Evolutionary conservation across 768 basidiomycete genomes (phyloP).

Genomic region (Auricularia cornea): DNA sequence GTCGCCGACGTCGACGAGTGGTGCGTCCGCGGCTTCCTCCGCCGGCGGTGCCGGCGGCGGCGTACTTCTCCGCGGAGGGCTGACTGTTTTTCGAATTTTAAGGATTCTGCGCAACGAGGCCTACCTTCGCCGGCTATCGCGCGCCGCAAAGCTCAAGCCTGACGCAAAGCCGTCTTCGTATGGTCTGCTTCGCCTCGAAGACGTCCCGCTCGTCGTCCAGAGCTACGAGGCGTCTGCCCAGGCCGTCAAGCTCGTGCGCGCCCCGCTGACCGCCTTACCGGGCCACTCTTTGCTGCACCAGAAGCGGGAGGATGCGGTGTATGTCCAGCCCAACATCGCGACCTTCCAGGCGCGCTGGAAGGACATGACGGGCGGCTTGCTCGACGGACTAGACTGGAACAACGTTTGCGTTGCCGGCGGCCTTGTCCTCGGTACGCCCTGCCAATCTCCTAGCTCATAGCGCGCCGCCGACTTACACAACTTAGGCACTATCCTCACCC

Average conservation of each 20-base stretch:
- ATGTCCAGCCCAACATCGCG: slow-evolving; percentile 2
- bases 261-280: background rate
- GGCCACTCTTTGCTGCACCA: slow-evolving; percentile 5
- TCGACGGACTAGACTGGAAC: slow-evolving; percentile 9
- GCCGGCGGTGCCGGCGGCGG: too few species aligned
- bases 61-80: background rate
- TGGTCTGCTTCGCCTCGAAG: background rate
- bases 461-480: too few species aligned
- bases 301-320: slow-evolving; percentile 1
- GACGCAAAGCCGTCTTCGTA: background rate
- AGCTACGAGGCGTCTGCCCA: background rate
- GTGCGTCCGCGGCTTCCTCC: background rate
- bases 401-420: slow-evolving; percentile 12
- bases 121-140: background rate
- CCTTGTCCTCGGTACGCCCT: slow-evolving; percentile 6
- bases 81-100: too few species aligned
- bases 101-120: background rate
- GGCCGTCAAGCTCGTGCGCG: background rate
- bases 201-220: background rate
- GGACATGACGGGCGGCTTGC: slow-evolving; percentile 2
- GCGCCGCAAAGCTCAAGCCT: background rate
- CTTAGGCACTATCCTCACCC: slow-evolving; percentile 2
- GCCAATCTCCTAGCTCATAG: too few species aligned
- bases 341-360: slow-evolving; percentile 1
- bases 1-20: background rate